These are phyloP conservation scores for Epichloe bromicola DNA, from an alignment of 2,329 filamentous ascomycete genomes.

Conservation along the genomic window DNA sequence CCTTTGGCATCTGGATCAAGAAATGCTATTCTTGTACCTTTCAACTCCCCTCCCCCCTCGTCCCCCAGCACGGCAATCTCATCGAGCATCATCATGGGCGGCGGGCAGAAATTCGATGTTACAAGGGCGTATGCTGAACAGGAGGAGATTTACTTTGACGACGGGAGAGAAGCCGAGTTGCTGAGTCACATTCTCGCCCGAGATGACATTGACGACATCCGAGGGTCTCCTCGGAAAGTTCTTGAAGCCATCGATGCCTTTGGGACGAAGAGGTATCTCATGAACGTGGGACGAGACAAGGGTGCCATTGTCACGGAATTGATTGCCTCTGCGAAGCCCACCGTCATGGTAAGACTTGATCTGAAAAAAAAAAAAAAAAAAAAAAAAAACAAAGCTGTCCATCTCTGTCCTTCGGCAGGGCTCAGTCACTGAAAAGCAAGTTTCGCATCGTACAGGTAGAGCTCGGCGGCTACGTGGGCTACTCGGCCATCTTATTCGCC, in stretches of 20 bases:
- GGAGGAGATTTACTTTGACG: conserved; percentile 41
- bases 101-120: conserved; percentile 18
- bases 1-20: no score
- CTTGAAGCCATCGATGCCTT: conserved; percentile 60
- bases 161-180: conserved; percentile 62
- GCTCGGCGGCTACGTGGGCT: conserved; percentile 69
- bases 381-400: no score
- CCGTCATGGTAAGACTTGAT: conserved; percentile 37
- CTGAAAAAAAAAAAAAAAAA: no score
- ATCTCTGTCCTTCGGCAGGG: background rate
- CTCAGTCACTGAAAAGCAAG: background rate
- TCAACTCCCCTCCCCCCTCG: no score
- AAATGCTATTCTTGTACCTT: no score
- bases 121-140: conserved; percentile 28
- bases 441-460: conserved; percentile 36
- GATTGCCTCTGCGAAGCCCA: conserved; percentile 52
- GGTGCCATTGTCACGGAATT: conserved; percentile 56
- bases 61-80: no score
- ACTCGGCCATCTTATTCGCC: conserved; percentile 67
- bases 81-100: background rate
- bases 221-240: conserved; percentile 50
- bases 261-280: conserved; percentile 40
- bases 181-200: conserved; percentile 55
- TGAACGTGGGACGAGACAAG: conserved; percentile 70
- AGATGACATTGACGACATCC: conserved; percentile 47